These are phyloP conservation scores for Cucumis variabilis DNA, from an alignment of 331 rosid genomes.

Conservation along the genomic window DNA sequence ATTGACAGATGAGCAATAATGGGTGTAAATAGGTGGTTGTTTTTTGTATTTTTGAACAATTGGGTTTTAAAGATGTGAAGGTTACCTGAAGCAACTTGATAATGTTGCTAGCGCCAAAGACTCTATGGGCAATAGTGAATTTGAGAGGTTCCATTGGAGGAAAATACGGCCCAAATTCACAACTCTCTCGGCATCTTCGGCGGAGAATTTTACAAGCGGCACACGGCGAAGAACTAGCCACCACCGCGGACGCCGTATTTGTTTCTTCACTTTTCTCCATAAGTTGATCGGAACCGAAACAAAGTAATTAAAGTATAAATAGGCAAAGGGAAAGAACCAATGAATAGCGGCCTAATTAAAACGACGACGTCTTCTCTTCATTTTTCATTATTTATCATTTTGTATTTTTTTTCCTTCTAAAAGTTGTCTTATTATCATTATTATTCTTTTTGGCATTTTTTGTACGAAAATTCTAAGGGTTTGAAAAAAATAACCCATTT, in stretches of 20 bases:
- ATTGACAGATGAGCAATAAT: too few relatives aligned
- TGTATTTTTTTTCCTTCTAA: too few relatives aligned
- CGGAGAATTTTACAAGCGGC: conserved; percentile 35
- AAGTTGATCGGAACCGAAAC: not conserved
- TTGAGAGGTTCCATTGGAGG: conserved; percentile 33
- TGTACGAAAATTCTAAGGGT: not conserved
- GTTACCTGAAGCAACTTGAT: conserved; percentile 32
- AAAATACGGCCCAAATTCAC: conserved; percentile 36
- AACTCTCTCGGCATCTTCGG: conserved; percentile 34
- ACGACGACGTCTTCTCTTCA: not conserved
- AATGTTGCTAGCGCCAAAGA: conserved; percentile 38
- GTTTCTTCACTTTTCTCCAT: not conserved
- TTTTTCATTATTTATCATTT: not conserved
- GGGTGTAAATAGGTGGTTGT: not conserved
- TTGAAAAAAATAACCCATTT: not conserved
- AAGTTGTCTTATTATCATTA: too few relatives aligned
- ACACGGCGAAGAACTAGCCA: not conserved
- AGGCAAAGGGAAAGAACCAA: not conserved
- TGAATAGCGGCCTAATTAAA: not conserved
- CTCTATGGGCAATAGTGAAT: conserved; percentile 35
- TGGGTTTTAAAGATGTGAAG: too few relatives aligned
- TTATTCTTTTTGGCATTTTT: not conserved
- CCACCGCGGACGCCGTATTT: not conserved
- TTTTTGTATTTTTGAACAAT: too few relatives aligned
- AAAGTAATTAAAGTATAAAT: not conserved